Conservation (phyloP, 2,329 filamentous ascomycete species). For the Sporothrix mexicana region DNA sequence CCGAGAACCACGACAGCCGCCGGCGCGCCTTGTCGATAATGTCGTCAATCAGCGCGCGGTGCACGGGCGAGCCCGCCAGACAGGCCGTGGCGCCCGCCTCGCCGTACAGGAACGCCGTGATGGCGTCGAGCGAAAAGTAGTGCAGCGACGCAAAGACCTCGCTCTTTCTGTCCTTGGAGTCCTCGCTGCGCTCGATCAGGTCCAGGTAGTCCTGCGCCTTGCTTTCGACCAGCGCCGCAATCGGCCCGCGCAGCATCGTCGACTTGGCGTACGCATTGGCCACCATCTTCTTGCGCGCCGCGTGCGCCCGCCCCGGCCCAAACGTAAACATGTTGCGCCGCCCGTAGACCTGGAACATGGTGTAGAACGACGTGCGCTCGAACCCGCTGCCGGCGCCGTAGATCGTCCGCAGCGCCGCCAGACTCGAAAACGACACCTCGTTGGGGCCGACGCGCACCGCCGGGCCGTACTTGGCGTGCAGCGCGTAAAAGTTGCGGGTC, state of each 20-base stretch:
- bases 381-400: conserved; percentile 60
- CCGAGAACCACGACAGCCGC: conserved; percentile 55
- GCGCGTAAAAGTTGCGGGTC: conserved; percentile 48
- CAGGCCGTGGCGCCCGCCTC: conserved; percentile 49
- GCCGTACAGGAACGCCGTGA: conserved; percentile 59
- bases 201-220: conserved; percentile 32
- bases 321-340: conserved; percentile 60
- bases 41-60: conserved; percentile 53
- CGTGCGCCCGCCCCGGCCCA: conserved; percentile 50
- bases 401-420: conserved; percentile 56
- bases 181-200: conserved; percentile 36
- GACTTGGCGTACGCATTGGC: conserved; percentile 60
- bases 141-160: conserved; percentile 58
- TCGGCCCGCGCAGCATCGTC: conserved; percentile 47
- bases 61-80: conserved; percentile 26
- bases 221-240: conserved; percentile 47
- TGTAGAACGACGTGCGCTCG: conserved; percentile 58
- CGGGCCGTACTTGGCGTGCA: conserved; percentile 55
- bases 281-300: conserved; percentile 58
- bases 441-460: conserved; percentile 55
- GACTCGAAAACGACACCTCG: conserved; percentile 51
- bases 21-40: conserved; percentile 55
- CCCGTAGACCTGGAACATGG: conserved; percentile 62
- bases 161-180: conserved; percentile 45
- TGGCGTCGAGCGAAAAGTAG: conserved; percentile 59